phyloP scores from a whole-genome alignment of 2,329 filamentous ascomycete genomes.

The Stagonosporopsis tanaceti region DNA sequence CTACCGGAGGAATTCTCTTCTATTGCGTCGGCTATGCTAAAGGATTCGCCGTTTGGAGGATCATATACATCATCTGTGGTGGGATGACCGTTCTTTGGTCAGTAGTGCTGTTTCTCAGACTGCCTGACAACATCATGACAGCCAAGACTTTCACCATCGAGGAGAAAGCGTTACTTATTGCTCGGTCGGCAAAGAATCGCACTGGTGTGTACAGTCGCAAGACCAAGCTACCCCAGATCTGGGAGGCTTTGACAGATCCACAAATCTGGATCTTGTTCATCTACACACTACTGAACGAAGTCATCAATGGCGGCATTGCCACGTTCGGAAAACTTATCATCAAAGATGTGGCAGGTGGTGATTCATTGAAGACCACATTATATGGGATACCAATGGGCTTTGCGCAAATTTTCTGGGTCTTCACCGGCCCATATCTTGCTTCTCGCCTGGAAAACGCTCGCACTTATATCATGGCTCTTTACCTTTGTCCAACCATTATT shows the following conservation, averaged over 20 bases:
- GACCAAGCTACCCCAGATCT: conserved; percentile 59
- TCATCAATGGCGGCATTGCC: conserved; percentile 62
- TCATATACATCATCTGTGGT: conserved; percentile 57
- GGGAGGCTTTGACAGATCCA: conserved; percentile 56
- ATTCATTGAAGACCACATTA: conserved; percentile 58
- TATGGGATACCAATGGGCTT: conserved; percentile 64
- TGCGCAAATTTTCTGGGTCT: conserved; percentile 63
- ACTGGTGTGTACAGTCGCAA: conserved; percentile 56
- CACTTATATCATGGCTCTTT: conserved; percentile 62
- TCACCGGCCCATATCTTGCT: conserved; percentile 62
- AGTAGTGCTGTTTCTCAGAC: conserved; percentile 48
- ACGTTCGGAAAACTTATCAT: conserved; percentile 66
- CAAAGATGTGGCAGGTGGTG: conserved; percentile 55
- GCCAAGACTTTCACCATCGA: conserved; percentile 54
- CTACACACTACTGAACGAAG: conserved; percentile 61
- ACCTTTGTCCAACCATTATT: conserved; percentile 61
- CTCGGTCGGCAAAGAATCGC: conserved; percentile 48
- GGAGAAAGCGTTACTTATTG: conserved; percentile 57
- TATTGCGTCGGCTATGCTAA: conserved; percentile 55
- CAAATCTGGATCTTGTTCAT: conserved; percentile 57
- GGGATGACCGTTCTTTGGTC: conserved; percentile 57
- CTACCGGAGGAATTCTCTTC: conserved; percentile 44
- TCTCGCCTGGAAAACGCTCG: conserved; percentile 60
- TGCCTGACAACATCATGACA: conserved; percentile 54
- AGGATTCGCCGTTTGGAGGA: conserved; percentile 54